A percentile compares a stretch with the other conserved stretches of the same genome.
Conservation (phyloP, 1,284 basidiomycete species). For the Entoloma clypeatum region DNA sequence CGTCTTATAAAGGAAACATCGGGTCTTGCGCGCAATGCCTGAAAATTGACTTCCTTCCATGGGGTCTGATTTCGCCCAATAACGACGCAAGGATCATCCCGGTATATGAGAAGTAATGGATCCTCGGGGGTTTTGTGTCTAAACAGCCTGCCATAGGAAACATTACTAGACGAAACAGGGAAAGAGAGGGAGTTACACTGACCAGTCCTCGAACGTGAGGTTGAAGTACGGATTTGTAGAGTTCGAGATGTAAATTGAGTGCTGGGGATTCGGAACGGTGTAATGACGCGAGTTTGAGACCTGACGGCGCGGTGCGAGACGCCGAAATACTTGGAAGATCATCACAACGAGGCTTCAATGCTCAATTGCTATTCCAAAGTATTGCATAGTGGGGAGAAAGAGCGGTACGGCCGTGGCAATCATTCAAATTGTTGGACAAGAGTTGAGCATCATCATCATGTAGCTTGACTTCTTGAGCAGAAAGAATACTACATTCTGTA, state of each 20-base stretch:
- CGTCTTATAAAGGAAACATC: slow-evolving; percentile 81
- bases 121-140: slow-evolving; percentile 62
- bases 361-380: background rate
- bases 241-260: slow-evolving; percentile 76
- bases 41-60: slow-evolving; percentile 90
- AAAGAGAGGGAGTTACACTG: slow-evolving; percentile 5
- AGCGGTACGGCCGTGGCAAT: background rate
- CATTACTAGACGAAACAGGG: background rate
- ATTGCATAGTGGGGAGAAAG: background rate
- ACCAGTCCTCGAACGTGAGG: slow-evolving; percentile 93
- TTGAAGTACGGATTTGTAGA: slow-evolving; percentile 92
- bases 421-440: too few relatives aligned
- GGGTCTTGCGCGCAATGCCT: slow-evolving; percentile 26
- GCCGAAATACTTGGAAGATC: slow-evolving; percentile 14
- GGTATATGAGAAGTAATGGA: slow-evolving; percentile 85
- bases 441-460: too few relatives aligned
- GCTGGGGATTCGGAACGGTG: slow-evolving; percentile 24
- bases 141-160: slow-evolving; percentile 66
- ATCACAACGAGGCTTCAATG: slow-evolving; percentile 6
- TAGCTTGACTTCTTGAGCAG: too few relatives aligned
- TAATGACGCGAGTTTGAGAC: slow-evolving; percentile 10
- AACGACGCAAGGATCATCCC: slow-evolving; percentile 87
- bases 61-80: slow-evolving; percentile 98
- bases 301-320: slow-evolving; percentile 7
- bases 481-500: too few relatives aligned